Base-by-base conservation (phyloP, 2,329 filamentous ascomycete genomes). In the Xylaria arbuscula region DNA sequence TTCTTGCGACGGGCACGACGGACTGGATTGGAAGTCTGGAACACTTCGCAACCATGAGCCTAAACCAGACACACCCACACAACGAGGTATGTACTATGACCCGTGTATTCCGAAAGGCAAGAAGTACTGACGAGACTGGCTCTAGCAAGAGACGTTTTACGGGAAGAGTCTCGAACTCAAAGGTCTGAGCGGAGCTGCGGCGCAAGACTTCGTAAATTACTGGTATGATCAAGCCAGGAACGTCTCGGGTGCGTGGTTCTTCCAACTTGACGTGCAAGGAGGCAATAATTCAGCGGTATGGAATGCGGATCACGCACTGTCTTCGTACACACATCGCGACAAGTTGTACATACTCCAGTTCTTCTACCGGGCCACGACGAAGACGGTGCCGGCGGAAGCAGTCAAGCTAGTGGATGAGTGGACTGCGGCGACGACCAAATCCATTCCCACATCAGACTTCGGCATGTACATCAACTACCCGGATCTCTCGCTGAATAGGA, bases 391-490 rank as follows among this genome's bases (percentile, higher is more conserved):
- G 2, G 66, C 70, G 19, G 62, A 67, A 2, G 74, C 70, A 1
- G 64, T 71, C 55, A 72, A 74, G 22, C 73, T 78, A 17, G 62
- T 78, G 19, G 71, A 78, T 53, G 73, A 70, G 60, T 78, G 76
- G 76, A 71, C 74, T 7, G 59, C 70, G 34, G 67, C 70, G n/a
- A 75, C 73, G 34, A 74, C 70, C 15, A 64, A 68, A 40, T 65
- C 74, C 36, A 38, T 78, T 13, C 38, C 66, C 2, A 47, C 63
- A 8, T 65, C 68, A 0, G 76, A 77, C 62, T 74, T 73, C 70
- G 77, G 76, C 59, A 77, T 78, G 75, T 88, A 87, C 70, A 78
- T 84, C 71, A 87, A 87, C 78, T 88, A 87, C 61, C 81, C 85
- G 3, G 86, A 88, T 72, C 81, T 85, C 0, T 80, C 77, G 51